Percentiles rank a stretch among this genome's conserved stretches.
These are phyloP conservation scores for Amaranthus tricolor DNA, from an alignment of 179 eudicot genomes.

Conservation along the genomic window DNA sequence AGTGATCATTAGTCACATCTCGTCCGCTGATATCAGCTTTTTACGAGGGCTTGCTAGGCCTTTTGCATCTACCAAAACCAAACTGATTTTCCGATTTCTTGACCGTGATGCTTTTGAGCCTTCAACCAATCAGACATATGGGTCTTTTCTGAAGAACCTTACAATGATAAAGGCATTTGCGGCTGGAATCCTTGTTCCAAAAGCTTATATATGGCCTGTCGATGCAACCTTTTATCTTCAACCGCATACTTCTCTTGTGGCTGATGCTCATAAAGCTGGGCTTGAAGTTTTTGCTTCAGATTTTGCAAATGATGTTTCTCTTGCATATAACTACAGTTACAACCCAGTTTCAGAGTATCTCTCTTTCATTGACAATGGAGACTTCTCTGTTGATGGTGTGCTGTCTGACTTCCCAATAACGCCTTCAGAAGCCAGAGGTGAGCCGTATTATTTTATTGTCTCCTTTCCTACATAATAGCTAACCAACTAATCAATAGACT, in stretches of 20 bases:
- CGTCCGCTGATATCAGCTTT: slow-evolving; percentile 86
- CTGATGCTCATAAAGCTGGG: slow-evolving; percentile 79
- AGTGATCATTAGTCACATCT: slow-evolving; percentile 53
- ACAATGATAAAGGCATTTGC: slow-evolving; percentile 82
- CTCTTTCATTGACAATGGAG: slow-evolving; percentile 62
- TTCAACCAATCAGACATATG: slow-evolving; percentile 74
- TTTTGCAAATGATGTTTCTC: slow-evolving; percentile 65
- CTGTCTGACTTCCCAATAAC: slow-evolving; percentile 86
- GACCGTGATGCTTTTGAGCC: slow-evolving; percentile 51
- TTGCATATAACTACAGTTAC: slow-evolving; percentile 75
- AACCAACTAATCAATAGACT: too few relatives aligned
- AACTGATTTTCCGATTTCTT: slow-evolving; percentile 68
- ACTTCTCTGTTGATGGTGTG: slow-evolving; percentile 88
- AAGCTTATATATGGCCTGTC: slow-evolving; percentile 78
- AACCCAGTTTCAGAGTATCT: slow-evolving; percentile 74
- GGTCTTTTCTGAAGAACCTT: slow-evolving; percentile 68
- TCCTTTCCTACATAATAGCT: not conserved
- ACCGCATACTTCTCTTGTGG: slow-evolving; percentile 69
- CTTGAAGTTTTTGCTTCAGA: slow-evolving; percentile 75
- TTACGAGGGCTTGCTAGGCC: slow-evolving; percentile 53
- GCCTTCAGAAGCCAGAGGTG: slow-evolving; percentile 79
- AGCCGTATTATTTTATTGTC: slow-evolving; percentile 1
- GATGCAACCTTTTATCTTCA: slow-evolving; percentile 47
- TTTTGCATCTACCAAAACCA: slow-evolving; percentile 42
- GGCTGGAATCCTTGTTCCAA: slow-evolving; percentile 89